A percentile compares a stretch with the other conserved stretches of the same genome.
These are phyloP conservation scores for Leishmania braziliensis DNA, from an alignment of 208 protist species.

Conservation along the genomic window DNA sequence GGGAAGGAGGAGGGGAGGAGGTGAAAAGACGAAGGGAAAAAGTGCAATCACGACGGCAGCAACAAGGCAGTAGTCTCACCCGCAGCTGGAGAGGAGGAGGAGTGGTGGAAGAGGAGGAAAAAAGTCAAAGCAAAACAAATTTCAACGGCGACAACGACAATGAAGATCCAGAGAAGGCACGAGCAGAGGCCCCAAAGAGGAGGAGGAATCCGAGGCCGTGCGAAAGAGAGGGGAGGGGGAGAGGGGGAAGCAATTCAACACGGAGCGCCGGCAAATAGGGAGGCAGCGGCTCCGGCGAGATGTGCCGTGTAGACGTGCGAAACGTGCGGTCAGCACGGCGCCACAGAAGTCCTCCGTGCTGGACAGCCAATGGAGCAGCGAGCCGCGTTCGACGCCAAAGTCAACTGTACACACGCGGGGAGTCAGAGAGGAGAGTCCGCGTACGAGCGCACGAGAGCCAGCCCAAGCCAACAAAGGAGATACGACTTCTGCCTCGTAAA, in stretches of 20 bases:
- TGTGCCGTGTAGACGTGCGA: not conserved
- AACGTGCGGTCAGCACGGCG: not conserved
- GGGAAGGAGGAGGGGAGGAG: not conserved
- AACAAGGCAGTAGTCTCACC: not conserved
- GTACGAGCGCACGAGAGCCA: not conserved
- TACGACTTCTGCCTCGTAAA: not conserved
- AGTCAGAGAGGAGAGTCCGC: not conserved
- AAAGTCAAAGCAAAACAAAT: too few relatives aligned
- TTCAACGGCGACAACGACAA: too few relatives aligned
- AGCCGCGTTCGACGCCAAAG: not conserved
- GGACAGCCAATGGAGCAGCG: not conserved
- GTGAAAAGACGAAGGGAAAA: not conserved
- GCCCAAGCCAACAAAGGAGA: not conserved
- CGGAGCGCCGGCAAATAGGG: not conserved
- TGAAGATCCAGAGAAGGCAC: conserved; percentile 8
- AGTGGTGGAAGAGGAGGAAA: too few relatives aligned
- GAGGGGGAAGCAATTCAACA: not conserved
- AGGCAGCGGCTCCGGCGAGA: not conserved
- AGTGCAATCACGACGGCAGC: conserved; percentile 6
- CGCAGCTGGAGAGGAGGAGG: too few relatives aligned
- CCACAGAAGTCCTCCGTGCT: not conserved
- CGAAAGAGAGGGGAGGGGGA: not conserved
- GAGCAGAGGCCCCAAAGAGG: not conserved
- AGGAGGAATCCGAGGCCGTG: not conserved
- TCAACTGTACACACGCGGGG: not conserved